phyloP scores from a whole-genome alignment of 164 flowering plant species.

The Santalum album region DNA sequence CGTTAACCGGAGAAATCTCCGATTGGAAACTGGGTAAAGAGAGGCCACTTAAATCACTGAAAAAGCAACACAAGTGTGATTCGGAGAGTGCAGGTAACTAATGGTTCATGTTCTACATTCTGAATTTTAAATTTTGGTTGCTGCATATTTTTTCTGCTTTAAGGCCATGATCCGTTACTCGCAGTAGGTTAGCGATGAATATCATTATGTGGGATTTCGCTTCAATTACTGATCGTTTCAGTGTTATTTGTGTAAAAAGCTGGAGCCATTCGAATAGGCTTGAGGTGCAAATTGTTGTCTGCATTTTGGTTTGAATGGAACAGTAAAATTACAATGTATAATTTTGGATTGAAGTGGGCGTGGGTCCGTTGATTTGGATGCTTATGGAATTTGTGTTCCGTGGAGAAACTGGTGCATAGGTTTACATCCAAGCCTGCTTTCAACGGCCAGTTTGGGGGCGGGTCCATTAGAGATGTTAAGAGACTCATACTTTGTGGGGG shows the following conservation, averaged over 20 bases:
- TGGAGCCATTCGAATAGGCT: background rate
- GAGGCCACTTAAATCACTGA: slow-evolving; percentile 23
- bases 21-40: slow-evolving; percentile 41
- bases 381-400: slow-evolving; percentile 12
- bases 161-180: slow-evolving; percentile 1
- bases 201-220: background rate
- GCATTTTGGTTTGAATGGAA: background rate
- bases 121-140: background rate
- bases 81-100: slow-evolving; percentile 29
- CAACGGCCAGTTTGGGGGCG: no score
- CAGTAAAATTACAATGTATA: slow-evolving; percentile 1
- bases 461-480: no score
- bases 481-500: no score
- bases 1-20: slow-evolving; percentile 39
- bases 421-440: no score
- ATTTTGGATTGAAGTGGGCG: slow-evolving; percentile 13
- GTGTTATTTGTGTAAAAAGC: background rate
- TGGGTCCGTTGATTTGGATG: slow-evolving; percentile 20
- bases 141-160: slow-evolving; percentile 2
- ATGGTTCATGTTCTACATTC: background rate
- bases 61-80: slow-evolving; percentile 36
- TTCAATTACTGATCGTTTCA: background rate
- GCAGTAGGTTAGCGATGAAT: background rate
- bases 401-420: slow-evolving; percentile 2
- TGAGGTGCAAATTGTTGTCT: no score